Evolutionary conservation across 257 asterid species (phyloP).

Genomic region (Scutellaria barbata): DNA sequence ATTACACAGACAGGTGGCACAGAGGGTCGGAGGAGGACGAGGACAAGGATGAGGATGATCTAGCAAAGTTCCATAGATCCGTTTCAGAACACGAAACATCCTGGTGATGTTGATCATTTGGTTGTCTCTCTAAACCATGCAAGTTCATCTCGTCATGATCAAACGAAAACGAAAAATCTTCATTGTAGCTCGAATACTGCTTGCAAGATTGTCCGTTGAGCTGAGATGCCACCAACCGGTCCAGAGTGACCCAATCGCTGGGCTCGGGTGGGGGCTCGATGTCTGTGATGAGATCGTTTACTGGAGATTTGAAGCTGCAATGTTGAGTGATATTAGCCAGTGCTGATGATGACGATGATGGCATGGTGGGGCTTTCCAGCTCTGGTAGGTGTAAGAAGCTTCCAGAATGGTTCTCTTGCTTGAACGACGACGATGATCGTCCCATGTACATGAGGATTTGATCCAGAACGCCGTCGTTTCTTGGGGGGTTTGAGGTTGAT

Average conservation of each 20-base stretch:
- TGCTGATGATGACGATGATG: not conserved
- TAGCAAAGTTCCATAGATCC: slow-evolving; percentile 70
- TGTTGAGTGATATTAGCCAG: not conserved
- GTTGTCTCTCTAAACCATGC: slow-evolving; percentile 14
- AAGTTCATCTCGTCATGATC: slow-evolving; percentile 38
- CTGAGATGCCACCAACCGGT: slow-evolving; percentile 89
- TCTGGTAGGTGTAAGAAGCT: slow-evolving; percentile 75
- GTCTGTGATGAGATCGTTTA: slow-evolving; percentile 29
- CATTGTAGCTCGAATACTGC: slow-evolving; percentile 32
- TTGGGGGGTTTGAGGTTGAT: slow-evolving; percentile 38
- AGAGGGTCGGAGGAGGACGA: slow-evolving; percentile 65
- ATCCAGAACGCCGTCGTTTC: slow-evolving; percentile 70
- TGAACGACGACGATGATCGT: slow-evolving; percentile 48
- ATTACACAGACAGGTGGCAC: slow-evolving; percentile 73
- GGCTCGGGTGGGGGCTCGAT: slow-evolving; percentile 18
- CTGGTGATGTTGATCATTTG: slow-evolving; percentile 31
- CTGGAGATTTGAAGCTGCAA: slow-evolving; percentile 30
- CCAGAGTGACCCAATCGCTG: slow-evolving; percentile 71
- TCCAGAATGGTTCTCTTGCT: slow-evolving; percentile 50
- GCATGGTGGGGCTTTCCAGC: slow-evolving; percentile 51
- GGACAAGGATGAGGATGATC: slow-evolving; percentile 60
- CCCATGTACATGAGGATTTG: slow-evolving; percentile 83
- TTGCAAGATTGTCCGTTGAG: slow-evolving; percentile 63
- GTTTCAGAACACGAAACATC: slow-evolving; percentile 47
- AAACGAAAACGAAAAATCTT: slow-evolving; percentile 59